These are phyloP conservation scores for Metschnikowia cubensis DNA, from an alignment of 805 yeast genomes.

Conservation along the genomic window DNA sequence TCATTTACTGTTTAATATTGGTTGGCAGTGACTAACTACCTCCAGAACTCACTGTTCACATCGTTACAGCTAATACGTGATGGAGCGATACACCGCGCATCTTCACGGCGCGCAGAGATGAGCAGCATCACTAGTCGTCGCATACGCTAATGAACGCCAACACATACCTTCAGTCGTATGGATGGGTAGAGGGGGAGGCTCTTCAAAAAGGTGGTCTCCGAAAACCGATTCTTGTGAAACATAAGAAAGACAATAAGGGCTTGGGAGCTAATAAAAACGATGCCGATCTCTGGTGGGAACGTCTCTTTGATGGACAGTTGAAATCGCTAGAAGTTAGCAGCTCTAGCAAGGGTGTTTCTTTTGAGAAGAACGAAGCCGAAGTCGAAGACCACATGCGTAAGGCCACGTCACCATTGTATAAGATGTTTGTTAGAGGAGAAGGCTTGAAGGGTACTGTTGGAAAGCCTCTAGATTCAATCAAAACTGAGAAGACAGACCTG, in stretches of 20 bases:
- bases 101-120: conserved; percentile 2
- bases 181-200: conserved; percentile 93
- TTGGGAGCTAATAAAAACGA: conserved; percentile 77
- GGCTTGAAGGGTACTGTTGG: conserved; percentile 76
- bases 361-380: conserved; percentile 49
- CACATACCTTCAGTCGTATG: conserved; percentile 68
- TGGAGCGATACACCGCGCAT: background rate
- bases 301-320: conserved; percentile 88
- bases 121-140: background rate
- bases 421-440: conserved; percentile 85
- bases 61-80: no score
- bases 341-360: conserved; percentile 38
- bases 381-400: conserved; percentile 46
- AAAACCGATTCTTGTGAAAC: conserved; percentile 84
- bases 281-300: conserved; percentile 95
- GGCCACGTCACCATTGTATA: conserved; percentile 67
- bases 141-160: conserved; percentile 62
- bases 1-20: no score
- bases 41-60: no score
- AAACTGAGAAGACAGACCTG: conserved; percentile 17
- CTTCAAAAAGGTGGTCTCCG: conserved; percentile 72
- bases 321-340: conserved; percentile 62
- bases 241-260: conserved; percentile 87
- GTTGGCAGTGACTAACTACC: no score
- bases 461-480: conserved; percentile 15